Conservation (phyloP, 805 yeast genomes). For the Wickerhamiella azyma region DNA sequence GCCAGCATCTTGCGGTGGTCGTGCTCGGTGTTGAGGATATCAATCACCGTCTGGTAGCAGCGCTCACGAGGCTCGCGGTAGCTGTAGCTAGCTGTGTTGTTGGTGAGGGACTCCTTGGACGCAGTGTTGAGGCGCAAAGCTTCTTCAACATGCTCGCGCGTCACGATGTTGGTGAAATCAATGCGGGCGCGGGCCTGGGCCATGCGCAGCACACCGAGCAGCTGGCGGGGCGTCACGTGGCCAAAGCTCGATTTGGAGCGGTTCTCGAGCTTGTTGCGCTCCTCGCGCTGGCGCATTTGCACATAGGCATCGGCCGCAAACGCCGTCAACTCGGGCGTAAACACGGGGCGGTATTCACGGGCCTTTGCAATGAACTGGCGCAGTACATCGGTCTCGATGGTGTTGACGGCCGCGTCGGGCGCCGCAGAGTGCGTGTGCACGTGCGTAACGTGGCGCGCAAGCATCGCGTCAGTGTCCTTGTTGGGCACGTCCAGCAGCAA, state of each 20-base stretch:
- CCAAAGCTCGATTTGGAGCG: constrained; percentile 67
- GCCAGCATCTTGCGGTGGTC: constrained; percentile 1
- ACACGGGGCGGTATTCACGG: constrained; percentile 68
- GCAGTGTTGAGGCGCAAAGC: constrained; percentile 77
- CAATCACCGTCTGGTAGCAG: constrained; percentile 4
- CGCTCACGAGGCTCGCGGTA: constrained; percentile 2
- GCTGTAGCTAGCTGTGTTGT: neutral
- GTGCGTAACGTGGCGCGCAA: constrained; percentile 88
- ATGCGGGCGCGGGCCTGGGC: constrained; percentile 90
- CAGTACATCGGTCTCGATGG: constrained; percentile 64
- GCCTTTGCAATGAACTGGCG: constrained; percentile 84
- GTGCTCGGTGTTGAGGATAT: neutral
- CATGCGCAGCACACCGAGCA: constrained; percentile 79
- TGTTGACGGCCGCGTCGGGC: constrained; percentile 50
- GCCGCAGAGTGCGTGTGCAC: constrained; percentile 90
- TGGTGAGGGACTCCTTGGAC: constrained; percentile 60
- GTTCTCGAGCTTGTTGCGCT: constrained; percentile 41
- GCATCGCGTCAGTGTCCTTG: constrained; percentile 63
- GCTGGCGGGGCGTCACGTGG: constrained; percentile 90
- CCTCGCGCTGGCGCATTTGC: constrained; percentile 84
- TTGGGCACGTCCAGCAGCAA: constrained; percentile 75
- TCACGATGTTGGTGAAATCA: constrained; percentile 62
- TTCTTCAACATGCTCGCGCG: constrained; percentile 80
- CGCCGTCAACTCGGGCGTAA: constrained; percentile 71
- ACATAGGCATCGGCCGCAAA: constrained; percentile 78